Evolutionary conservation across 768 basidiomycete species (phyloP), one percentile per base, ranked within the genome.

Genomic region (Nidularia pulvinata): DNA sequence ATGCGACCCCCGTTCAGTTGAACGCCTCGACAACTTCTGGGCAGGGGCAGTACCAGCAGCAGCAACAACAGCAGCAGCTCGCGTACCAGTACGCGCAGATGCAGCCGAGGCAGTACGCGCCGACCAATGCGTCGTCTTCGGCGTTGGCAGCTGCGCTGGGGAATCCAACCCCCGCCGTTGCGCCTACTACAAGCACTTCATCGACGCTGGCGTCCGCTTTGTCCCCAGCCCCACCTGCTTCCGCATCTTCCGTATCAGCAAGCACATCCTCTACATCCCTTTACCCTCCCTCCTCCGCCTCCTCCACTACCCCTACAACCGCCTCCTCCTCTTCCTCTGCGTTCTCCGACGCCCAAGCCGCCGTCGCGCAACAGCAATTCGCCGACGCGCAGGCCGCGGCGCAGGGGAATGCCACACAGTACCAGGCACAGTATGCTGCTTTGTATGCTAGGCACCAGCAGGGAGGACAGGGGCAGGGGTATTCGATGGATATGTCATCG

Each of bases 31-130:
- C 55, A 39, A 50, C 51, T 48, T 11, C 39, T 45, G 52, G 51
- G 33, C 48, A 48, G 46, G 58, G 57, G 44, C 59, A 53, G 30
- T 55, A 59, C 22, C 59, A 64, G 32, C 49, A 48, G 47, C 56
- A 57, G 19, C 59, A 56, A 44, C 55, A 52, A 13, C 52, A 48
- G 33, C 56, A 64, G 52, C 62, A 61, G 53, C 52, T 53, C 22
- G 60, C 59, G 49, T 58, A 55, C 32, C 57, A 61, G 25, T 63
- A 62, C 39, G 59, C 60, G 48, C 59, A 66, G 50, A 52, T 61
- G 43, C 65, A 62, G 50, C 39, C 52, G 54, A 66, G 66, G 55
- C 64, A 68, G 45, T 57, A 62, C 37, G 47, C 53, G 47, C 52
- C 50, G 43, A 46, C 49, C 19, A 25, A 30, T 46, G 55, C 35